phyloP scores from a whole-genome alignment of 768 basidiomycete species.

The Agaricus bisporus region DNA sequence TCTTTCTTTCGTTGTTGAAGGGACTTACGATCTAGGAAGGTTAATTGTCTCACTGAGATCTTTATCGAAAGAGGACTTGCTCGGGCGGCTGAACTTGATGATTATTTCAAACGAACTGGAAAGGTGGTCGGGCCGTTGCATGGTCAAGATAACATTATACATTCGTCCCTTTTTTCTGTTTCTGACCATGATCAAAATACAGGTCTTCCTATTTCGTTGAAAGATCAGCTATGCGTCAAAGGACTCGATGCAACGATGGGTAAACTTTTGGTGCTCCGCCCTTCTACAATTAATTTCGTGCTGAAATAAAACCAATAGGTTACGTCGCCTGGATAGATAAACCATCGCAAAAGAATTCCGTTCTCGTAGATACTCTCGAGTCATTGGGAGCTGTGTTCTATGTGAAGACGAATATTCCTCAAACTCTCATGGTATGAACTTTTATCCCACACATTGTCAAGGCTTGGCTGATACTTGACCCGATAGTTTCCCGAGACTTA shows the following conservation, averaged over 20 bases:
- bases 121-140: conserved; percentile 66
- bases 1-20: neutral
- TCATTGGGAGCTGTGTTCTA: conserved; percentile 66
- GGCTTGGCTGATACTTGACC: neutral
- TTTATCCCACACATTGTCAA: neutral
- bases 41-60: conserved; percentile 81
- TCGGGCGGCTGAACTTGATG: conserved; percentile 63
- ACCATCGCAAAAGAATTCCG: conserved; percentile 50
- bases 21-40: conserved; percentile 30
- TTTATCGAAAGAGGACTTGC: conserved; percentile 66
- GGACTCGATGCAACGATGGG: conserved; percentile 69
- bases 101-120: conserved; percentile 53
- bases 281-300: too few relatives aligned
- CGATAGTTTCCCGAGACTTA: conserved; percentile 69
- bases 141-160: conserved; percentile 27
- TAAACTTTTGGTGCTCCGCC: conserved; percentile 14
- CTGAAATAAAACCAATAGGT: conserved; percentile 28
- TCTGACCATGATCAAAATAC: neutral
- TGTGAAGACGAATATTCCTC: conserved; percentile 72
- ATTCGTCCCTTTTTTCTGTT: conserved; percentile 4
- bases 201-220: conserved; percentile 63
- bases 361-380: conserved; percentile 61
- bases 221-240: conserved; percentile 67
- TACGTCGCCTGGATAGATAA: conserved; percentile 71
- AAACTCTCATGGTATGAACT: conserved; percentile 59